phyloP scores from a whole-genome alignment of 768 basidiomycete genomes.

The Trametes elegans region DNA sequence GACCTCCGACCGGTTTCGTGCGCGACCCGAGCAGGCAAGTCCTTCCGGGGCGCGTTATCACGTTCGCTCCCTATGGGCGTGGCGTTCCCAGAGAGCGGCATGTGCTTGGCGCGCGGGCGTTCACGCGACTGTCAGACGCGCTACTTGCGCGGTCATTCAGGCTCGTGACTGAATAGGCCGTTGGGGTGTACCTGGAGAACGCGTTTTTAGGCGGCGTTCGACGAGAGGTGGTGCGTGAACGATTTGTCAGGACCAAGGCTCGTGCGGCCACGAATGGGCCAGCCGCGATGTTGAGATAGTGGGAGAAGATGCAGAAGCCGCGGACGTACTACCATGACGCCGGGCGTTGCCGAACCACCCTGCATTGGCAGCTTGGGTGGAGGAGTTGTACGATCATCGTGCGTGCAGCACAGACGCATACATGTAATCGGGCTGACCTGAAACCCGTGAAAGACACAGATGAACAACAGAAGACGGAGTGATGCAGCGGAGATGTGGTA shows the following conservation, averaged over 20 bases:
- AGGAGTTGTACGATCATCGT: too few relatives aligned
- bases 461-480: too few relatives aligned
- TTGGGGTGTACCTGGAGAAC: not conserved
- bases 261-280: not conserved
- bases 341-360: too few relatives aligned
- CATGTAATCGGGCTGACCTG: too few relatives aligned
- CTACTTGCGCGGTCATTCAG: not conserved
- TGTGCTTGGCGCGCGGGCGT: conserved; percentile 3
- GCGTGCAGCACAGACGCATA: too few relatives aligned
- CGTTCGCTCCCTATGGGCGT: not conserved
- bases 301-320: not conserved
- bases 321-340: too few relatives aligned
- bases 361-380: too few relatives aligned
- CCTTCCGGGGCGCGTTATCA: too few relatives aligned
- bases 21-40: conserved; percentile 3
- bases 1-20: not conserved
- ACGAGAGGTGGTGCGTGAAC: not conserved
- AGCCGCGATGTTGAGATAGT: not conserved
- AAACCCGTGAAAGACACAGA: too few relatives aligned
- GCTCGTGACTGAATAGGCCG: conserved; percentile 9
- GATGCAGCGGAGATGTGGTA: too few relatives aligned
- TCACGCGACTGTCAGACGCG: not conserved
- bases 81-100: conserved; percentile 3
- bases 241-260: not conserved
- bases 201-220: not conserved